Evolutionary conservation across 2,329 filamentous ascomycete species (phyloP).

Genomic region (Fusarium sp.): DNA sequence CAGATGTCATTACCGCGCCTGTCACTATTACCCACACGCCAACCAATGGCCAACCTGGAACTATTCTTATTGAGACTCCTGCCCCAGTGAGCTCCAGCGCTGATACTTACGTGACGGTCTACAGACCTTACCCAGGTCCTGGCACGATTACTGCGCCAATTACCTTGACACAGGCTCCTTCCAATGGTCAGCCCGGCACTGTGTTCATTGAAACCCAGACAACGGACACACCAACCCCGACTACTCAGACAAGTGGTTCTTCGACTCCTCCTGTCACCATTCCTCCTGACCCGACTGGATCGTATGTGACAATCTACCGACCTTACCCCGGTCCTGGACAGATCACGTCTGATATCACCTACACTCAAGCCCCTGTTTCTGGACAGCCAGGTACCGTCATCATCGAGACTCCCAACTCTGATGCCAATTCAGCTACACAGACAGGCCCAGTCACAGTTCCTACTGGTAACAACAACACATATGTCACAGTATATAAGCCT

Average conservation of each 20-base stretch:
- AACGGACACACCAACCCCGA: not conserved
- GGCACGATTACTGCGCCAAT: constrained; percentile 30
- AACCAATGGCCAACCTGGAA: constrained; percentile 24
- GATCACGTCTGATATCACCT: constrained; percentile 23
- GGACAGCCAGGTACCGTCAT: constrained; percentile 28
- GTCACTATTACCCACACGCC: constrained; percentile 28
- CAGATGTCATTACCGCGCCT: constrained; percentile 18
- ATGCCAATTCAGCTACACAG: constrained; percentile 22
- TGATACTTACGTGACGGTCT: constrained; percentile 31
- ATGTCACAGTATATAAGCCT: constrained; percentile 29
- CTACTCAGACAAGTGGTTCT: not conserved
- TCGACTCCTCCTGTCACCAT: constrained; percentile 14
- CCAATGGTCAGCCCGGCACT: constrained; percentile 31
- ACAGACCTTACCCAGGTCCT: constrained; percentile 30
- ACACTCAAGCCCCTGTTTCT: constrained; percentile 23
- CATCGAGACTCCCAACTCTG: constrained; percentile 27
- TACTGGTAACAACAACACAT: constrained; percentile 14
- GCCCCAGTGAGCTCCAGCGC: constrained; percentile 16
- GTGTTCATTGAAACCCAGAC: constrained; percentile 33
- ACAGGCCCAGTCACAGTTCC: constrained; percentile 20
- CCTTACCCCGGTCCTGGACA: constrained; percentile 25
- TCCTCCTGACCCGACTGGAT: constrained; percentile 21
- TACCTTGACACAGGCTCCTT: constrained; percentile 27
- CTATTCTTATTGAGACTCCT: constrained; percentile 29
- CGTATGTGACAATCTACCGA: constrained; percentile 28